A percentile compares a stretch with the other conserved stretches of the same genome.
These are phyloP conservation scores for Nepenthes gracilis DNA, from an alignment of 148 eudicot genomes.

Conservation along the genomic window DNA sequence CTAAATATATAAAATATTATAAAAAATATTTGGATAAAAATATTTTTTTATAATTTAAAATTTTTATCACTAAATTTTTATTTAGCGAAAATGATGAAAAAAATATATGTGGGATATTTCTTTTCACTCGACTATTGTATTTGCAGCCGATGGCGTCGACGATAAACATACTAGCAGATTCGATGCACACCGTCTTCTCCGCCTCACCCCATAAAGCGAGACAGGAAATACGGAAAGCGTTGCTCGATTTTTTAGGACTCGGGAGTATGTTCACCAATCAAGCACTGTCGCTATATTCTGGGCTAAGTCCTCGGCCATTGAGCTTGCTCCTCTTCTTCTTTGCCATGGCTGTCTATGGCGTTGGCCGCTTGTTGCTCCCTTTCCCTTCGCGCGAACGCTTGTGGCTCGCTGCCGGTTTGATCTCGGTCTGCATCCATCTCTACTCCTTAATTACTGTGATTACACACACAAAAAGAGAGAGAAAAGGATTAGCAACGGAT, in stretches of 20 bases:
- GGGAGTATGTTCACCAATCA: conserved; percentile 31
- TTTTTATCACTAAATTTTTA: no score
- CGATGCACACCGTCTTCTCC: conserved; percentile 33
- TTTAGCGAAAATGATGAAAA: no score
- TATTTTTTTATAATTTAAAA: no score
- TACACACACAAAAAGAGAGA: no score
- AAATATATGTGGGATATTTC: no score
- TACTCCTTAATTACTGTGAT: no score
- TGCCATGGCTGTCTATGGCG: conserved; percentile 41
- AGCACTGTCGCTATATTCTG: conserved; percentile 27
- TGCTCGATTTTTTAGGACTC: conserved; percentile 38
- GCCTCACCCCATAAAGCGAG: conserved; percentile 37
- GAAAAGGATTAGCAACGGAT: neutral
- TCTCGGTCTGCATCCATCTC: conserved; percentile 12
- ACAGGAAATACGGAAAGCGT: conserved; percentile 38
- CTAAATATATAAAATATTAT: no score
- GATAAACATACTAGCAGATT: conserved; percentile 37
- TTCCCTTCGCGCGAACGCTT: conserved; percentile 31
- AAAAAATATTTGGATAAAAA: no score
- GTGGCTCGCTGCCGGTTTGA: conserved; percentile 25
- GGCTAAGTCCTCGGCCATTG: conserved; percentile 30
- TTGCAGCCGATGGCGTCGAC: conserved; percentile 46
- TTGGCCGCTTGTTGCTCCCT: conserved; percentile 36
- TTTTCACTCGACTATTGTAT: neutral
- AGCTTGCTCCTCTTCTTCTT: conserved; percentile 34